Evolutionary conservation across 257 asterid species (phyloP), one percentile per base, ranked within the genome.

Genomic region (Dorcoceras hygrometricum): DNA sequence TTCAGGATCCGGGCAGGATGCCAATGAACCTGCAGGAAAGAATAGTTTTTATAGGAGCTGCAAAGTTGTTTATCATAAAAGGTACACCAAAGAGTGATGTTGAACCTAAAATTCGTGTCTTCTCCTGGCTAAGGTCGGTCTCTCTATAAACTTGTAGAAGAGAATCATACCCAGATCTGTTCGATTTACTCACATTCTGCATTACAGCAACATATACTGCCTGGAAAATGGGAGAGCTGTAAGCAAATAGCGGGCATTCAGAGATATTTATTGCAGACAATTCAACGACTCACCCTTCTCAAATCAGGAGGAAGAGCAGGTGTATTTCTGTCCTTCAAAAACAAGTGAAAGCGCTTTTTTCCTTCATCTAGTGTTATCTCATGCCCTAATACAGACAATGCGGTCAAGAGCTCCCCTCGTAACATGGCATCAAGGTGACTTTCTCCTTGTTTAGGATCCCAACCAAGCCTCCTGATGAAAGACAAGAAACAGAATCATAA

Each of bases 81-180:
- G 36, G 63, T 23, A 57, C 58, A 24, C 9, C 14, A 27, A 71
- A 75, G 26, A 34, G 24, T 5, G 68, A 65, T 43, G 36, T 56
- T 54, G 68, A 71, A 90, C 97, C 88, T 82, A 89, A 77, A 73
- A 94, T 82, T 58, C 95, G 82, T 4, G 93, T 88, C 80, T 94
- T 94, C 81, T 88, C 99, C 85, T 90, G 95, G 86, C 99, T 94
- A 78, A 90, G 97, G 72, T 90, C 99, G 32, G 95, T 76, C 83
- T 86, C 99, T 74, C 95, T 73, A 65, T 94, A 94, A 34, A 90
- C 46, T 60, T 70, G 85, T 69, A 94, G 79, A 34, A 94, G 95
- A 72, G 95, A 84, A 16, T 94, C 95, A 72, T 79, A 94, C 11
- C 84, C 84, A 59, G 81, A 86, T 81, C 91, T 87, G 77, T 88